These are phyloP conservation scores for Exophiala xenobiotica DNA, from an alignment of 2,329 filamentous ascomycete genomes.

Conservation along the genomic window DNA sequence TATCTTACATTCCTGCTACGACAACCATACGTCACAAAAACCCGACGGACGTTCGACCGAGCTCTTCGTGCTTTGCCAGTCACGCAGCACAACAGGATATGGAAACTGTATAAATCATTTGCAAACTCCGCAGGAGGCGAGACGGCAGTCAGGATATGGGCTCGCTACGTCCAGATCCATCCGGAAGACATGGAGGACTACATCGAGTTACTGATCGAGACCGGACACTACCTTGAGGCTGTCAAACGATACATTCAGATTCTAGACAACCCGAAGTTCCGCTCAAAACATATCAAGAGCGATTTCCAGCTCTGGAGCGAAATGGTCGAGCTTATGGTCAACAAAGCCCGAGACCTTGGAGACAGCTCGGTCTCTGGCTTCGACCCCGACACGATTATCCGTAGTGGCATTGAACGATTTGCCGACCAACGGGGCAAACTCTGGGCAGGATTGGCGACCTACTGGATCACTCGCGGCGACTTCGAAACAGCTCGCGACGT, in stretches of 20 bases:
- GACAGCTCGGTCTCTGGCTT: conserved; percentile 78
- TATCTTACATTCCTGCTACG: conserved; percentile 87
- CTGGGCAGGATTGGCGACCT: conserved; percentile 92
- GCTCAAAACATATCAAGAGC: conserved; percentile 89
- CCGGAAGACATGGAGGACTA: conserved; percentile 95
- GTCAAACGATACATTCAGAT: conserved; percentile 88
- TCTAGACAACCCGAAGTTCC: conserved; percentile 84
- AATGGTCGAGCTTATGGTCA: conserved; percentile 92
- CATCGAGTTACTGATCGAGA: conserved; percentile 80
- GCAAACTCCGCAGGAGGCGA: conserved; percentile 86
- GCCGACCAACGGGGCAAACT: conserved; percentile 91
- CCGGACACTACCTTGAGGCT: conserved; percentile 84
- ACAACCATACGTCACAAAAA: conserved; percentile 87
- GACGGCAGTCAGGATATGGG: conserved; percentile 91
- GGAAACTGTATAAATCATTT: conserved; percentile 87
- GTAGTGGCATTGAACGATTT: conserved; percentile 87
- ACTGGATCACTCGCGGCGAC: conserved; percentile 90
- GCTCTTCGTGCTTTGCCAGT: conserved; percentile 87
- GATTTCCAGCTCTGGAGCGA: conserved; percentile 97
- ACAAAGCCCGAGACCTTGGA: conserved; percentile 82
- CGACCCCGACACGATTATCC: conserved; percentile 86
- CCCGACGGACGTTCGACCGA: conserved; percentile 84
- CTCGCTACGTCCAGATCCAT: conserved; percentile 94
- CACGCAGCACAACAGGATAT: conserved; percentile 93
- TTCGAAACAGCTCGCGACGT: conserved; percentile 91